Evolutionary conservation across 1,139 yeast species (phyloP).

Genomic region (Candida frijolesensis): DNA sequence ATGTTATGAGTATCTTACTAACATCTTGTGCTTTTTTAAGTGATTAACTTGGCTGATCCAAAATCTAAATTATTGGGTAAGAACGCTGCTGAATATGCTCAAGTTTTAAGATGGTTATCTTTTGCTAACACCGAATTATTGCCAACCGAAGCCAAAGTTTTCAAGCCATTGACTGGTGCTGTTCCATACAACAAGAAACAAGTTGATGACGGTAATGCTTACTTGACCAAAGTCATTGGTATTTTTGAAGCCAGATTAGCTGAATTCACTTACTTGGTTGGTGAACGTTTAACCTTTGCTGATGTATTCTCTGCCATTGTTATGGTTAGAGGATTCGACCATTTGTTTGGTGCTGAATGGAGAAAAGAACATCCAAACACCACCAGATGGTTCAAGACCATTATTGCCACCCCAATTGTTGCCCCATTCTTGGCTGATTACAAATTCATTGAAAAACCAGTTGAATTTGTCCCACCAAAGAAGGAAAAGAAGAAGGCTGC

Average conservation of each 20-base stretch:
- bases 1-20: slow-evolving; percentile 22
- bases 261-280: slow-evolving; percentile 84
- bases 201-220: slow-evolving; percentile 56
- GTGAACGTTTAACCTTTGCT: slow-evolving; percentile 87
- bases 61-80: slow-evolving; percentile 58
- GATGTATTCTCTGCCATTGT: slow-evolving; percentile 71
- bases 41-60: slow-evolving; percentile 30
- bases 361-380: slow-evolving; percentile 71
- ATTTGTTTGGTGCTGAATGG: slow-evolving; percentile 77
- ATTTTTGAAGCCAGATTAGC: slow-evolving; percentile 67
- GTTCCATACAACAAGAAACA: slow-evolving; percentile 61
- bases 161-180: slow-evolving; percentile 38
- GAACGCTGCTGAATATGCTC: slow-evolving; percentile 67
- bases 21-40: slow-evolving; percentile 19
- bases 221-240: slow-evolving; percentile 41
- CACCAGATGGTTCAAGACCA: slow-evolving; percentile 86
- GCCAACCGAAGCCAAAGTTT: slow-evolving; percentile 37
- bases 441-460: slow-evolving; percentile 65
- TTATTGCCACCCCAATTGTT: slow-evolving; percentile 59
- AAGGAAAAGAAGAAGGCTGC: slow-evolving; percentile 59
- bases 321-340: slow-evolving; percentile 65
- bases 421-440: slow-evolving; percentile 43
- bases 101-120: slow-evolving; percentile 80
- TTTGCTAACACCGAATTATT: slow-evolving; percentile 74
- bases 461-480: slow-evolving; percentile 76